phyloP scores from a whole-genome alignment of 148 eudicot genomes.

The Simmondsia chinensis region DNA sequence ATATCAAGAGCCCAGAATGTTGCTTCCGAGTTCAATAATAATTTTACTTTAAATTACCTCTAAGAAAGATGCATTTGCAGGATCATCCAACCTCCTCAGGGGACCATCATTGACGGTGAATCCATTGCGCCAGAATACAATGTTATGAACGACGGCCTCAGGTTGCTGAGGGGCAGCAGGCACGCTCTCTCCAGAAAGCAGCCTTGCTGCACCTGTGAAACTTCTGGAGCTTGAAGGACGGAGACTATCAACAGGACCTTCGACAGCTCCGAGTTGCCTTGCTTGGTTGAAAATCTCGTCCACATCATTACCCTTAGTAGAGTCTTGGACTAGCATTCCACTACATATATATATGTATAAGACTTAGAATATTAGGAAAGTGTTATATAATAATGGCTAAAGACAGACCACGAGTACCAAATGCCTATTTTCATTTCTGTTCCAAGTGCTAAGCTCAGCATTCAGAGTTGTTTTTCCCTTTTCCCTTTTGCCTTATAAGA shows the following conservation, averaged over 20 bases:
- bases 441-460: too few relatives aligned
- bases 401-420: too few relatives aligned
- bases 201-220: conserved; percentile 80
- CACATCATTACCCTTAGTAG: conserved; percentile 73
- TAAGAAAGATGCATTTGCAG: conserved; percentile 69
- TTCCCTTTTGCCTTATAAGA: too few relatives aligned
- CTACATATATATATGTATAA: conserved; percentile 31
- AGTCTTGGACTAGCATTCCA: conserved; percentile 94
- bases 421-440: too few relatives aligned
- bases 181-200: conserved; percentile 60
- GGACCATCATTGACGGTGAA: conserved; percentile 84
- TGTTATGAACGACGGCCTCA: conserved; percentile 59
- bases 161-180: conserved; percentile 67
- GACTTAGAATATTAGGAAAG: conserved; percentile 4
- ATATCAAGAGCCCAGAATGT: neutral
- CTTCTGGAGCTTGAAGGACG: conserved; percentile 72
- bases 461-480: too few relatives aligned
- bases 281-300: conserved; percentile 85
- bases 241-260: conserved; percentile 51
- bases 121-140: conserved; percentile 90
- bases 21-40: neutral
- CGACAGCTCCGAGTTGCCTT: conserved; percentile 69
- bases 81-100: conserved; percentile 83
- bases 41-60: conserved; percentile 35
- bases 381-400: too few relatives aligned